Evolutionary conservation across 2,329 filamentous ascomycete species (phyloP), one percentile per base, ranked within the genome.

Genomic region (Rhynchosporium agropyri): DNA sequence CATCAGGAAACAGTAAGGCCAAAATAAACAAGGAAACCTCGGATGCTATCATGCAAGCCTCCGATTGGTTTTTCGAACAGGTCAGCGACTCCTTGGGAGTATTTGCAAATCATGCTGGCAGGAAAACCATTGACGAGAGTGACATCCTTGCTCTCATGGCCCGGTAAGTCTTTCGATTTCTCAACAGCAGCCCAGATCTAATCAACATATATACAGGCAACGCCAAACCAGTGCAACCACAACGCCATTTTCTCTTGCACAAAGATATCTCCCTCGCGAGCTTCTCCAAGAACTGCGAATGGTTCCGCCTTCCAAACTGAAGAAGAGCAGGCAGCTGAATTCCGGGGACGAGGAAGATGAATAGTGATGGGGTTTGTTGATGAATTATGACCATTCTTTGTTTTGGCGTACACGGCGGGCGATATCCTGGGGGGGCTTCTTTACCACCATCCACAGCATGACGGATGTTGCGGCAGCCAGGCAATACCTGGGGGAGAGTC

Each of bases 381-480:
- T 67, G 63, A 50, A 63, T 72, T 71, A 77, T 75, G 83, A 91
- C 89, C 90, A 92, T 65, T 88, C 84, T 73, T 85, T 88, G 74
- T 88, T 92, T 76, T 91, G 86, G 62, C 90, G 86, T 63, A 97
- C 86, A 67, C 91, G 86, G 66, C 88, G 86, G 59, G 88, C 78
- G 54, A 90, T 81, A 70, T 91, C 87, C 31, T 88, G 86, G 9
- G 91, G 83, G 13, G 92, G 92, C 77, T 94, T 97, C 76, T 90
- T 92, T 65, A 97, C 80, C 43, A 99, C 87, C 90, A 98, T 93
- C 84, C 89, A 97, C 74, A 99, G 81, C 95, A 99, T 99, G 74
- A 99, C 85, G 12, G 91, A 87, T 45, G 95, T 99, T 62, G 93
- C 93, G 46, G 89, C 77, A 62, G 87, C 89, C 67, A 96, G 83